phyloP scores from a whole-genome alignment of 352 stramenopile genomes.

The Thraustochytrium sp. region DNA sequence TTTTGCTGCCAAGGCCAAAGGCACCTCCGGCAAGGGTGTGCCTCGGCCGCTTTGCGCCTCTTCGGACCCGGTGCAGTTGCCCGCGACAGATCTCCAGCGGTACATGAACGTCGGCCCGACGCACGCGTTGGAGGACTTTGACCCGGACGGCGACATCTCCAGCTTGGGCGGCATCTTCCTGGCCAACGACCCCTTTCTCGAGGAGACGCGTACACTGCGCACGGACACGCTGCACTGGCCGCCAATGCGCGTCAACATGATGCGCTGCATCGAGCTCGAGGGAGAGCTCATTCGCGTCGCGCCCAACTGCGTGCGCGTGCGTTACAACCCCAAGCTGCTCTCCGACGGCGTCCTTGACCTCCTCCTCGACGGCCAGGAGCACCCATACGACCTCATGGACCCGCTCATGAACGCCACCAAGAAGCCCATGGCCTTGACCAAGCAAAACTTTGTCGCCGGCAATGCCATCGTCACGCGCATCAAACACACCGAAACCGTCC shows the following conservation, averaged over 20 bases:
- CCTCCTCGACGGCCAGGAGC: constrained; percentile 7
- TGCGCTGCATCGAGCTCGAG: not conserved
- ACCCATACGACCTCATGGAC: constrained; percentile 16
- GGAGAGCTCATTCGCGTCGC: not conserved
- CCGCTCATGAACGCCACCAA: not conserved
- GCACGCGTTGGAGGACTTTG: not conserved
- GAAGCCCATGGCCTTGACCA: constrained; percentile 21
- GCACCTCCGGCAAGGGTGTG: too few relatives aligned
- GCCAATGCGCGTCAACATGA: constrained; percentile 2
- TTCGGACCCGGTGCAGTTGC: not conserved
- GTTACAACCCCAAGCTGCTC: not conserved
- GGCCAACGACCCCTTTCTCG: not conserved
- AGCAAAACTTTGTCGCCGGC: not conserved
- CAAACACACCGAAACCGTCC: not conserved
- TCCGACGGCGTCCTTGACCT: constrained; percentile 21
- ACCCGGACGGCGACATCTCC: not conserved
- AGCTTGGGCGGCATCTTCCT: not conserved
- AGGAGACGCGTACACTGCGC: not conserved
- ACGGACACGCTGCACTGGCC: not conserved
- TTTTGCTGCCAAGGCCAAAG: too few relatives aligned
- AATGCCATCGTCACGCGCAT: constrained; percentile 8
- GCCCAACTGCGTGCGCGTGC: not conserved
- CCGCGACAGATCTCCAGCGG: not conserved
- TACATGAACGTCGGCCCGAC: not conserved
- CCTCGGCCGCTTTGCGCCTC: too few relatives aligned